Percentiles rank a stretch among this genome's conserved stretches.
These are phyloP conservation scores for Coniella lustricola DNA, from an alignment of 2,329 filamentous ascomycete genomes.

Conservation along the genomic window DNA sequence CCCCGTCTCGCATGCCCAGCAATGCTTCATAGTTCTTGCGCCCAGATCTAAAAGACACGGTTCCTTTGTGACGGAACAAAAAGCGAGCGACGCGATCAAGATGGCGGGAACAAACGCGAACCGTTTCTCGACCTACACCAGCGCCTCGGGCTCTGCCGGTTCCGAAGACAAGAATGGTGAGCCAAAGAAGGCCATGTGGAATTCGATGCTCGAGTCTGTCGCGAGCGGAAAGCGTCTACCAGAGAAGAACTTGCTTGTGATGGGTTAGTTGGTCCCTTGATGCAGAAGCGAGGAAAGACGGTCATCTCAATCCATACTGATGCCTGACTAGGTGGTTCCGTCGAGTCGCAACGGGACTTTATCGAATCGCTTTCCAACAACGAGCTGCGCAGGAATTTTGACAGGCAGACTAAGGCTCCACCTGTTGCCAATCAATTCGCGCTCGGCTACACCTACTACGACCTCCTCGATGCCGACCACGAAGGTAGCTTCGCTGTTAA, in stretches of 20 bases:
- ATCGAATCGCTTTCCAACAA: conserved; percentile 56
- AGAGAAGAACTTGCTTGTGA: conserved; percentile 82
- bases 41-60: conserved; percentile 2
- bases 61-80: conserved; percentile 5
- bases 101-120: conserved; percentile 41
- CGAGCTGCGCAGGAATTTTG: conserved; percentile 46
- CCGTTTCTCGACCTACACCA: conserved; percentile 52
- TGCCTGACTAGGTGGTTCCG: conserved; percentile 58
- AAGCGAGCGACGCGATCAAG: conserved; percentile 1
- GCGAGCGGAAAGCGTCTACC: conserved; percentile 84
- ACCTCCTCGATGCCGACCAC: conserved; percentile 88
- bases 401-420: conserved; percentile 54
- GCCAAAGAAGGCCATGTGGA: conserved; percentile 88
- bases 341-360: conserved; percentile 79
- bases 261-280: conserved; percentile 50
- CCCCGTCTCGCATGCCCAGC: conserved; percentile 1
- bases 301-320: not conserved
- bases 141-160: conserved; percentile 38
- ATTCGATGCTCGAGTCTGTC: conserved; percentile 82
- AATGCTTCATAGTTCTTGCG: conserved; percentile 13
- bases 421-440: conserved; percentile 89
- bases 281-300: not conserved
- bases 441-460: conserved; percentile 89
- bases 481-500: conserved; percentile 63
- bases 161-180: conserved; percentile 55